phyloP scores from a whole-genome alignment of 305 asterid species.

The Lippia alba region DNA sequence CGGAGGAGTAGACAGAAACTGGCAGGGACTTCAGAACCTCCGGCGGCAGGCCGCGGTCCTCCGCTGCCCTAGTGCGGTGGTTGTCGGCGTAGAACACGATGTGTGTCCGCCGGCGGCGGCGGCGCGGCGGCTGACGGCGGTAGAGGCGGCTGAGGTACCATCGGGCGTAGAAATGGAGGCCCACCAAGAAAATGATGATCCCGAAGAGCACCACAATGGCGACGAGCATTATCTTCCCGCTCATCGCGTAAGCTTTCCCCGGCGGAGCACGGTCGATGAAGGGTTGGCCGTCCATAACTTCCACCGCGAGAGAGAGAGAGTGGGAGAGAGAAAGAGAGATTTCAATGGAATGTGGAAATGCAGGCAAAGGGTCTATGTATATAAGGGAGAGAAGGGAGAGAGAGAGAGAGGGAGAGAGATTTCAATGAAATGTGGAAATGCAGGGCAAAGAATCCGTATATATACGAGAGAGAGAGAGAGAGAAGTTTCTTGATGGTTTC shows the following conservation, averaged over 20 bases:
- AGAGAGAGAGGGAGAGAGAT: background rate
- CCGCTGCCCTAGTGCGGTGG: slow-evolving; percentile 10
- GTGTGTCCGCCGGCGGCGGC: slow-evolving; percentile 40
- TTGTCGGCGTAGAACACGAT: slow-evolving; percentile 48
- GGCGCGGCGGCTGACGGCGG: background rate
- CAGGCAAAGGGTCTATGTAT: background rate
- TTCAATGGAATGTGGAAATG: background rate
- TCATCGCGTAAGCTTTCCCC: slow-evolving; percentile 41
- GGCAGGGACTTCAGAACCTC: slow-evolving; percentile 55
- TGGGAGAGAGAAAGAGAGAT: background rate
- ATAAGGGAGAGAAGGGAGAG: background rate
- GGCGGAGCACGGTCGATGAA: background rate
- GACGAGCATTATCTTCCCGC: slow-evolving; percentile 55
- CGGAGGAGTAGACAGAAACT: slow-evolving; percentile 39
- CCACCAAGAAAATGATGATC: slow-evolving; percentile 46
- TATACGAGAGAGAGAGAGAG: background rate
- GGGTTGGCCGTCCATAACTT: slow-evolving; percentile 18
- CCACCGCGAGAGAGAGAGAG: background rate
- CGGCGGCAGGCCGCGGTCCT: slow-evolving; percentile 51
- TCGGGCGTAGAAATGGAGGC: slow-evolving; percentile 51
- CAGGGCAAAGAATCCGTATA: background rate
- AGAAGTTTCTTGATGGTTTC: slow-evolving; percentile 1
- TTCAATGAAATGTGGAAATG: background rate
- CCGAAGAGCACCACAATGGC: slow-evolving; percentile 49
- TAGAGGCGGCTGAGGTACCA: slow-evolving; percentile 43